Evolutionary conservation across 2,329 filamentous ascomycete species (phyloP), one percentile per base, ranked within the genome.

Genomic region (Sporothrix schenckii): DNA sequence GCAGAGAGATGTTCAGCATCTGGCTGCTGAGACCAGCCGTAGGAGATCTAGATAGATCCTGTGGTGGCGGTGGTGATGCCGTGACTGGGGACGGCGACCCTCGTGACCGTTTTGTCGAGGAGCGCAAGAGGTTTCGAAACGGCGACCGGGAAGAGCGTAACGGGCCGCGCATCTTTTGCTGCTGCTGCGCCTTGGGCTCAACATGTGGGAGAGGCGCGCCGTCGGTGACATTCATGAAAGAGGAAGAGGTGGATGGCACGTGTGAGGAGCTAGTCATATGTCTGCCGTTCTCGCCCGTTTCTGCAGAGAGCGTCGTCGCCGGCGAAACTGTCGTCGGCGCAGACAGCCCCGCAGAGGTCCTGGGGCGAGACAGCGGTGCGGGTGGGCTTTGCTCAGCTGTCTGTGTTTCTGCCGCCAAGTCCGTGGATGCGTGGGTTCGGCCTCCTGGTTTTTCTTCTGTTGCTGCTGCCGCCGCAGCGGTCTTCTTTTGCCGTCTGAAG

Each of bases 401-500:
- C 16, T 21, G 61, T 19, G 49, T 41, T 24, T 47, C 27, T 24
- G 44, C 19, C 61, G 47, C 27, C 3, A 49, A 5, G 21, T 67
- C 65, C 14, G 65, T 56, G n/a, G 65, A 2, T 11, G 30, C 50
- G 19, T 3, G 14, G 10, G 30, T 56, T 27, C n/a, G 2, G 34
- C 24, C n/a, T 16, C 24, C 34, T 16, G 24, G 13, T 4, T 16
- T 61, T 27, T 16, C 39, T 41, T 52, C 16, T 39, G 52, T 41
- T 19, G 52, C 41, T 2, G 69, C 54, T 6, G 47, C 44, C 7
- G 66, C 71, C 5, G 71, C 70, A 34, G 73, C 70, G 54, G 73
- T 73, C 66, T 78, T 75, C 68, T 76, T 78, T 68, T 74, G 76
- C 60, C 76, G 77, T 54, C 77, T 74, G 53, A 78, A 78, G 39